phyloP scores from a whole-genome alignment of 495 filamentous ascomycete genomes.

The Daldinia decipiens region DNA sequence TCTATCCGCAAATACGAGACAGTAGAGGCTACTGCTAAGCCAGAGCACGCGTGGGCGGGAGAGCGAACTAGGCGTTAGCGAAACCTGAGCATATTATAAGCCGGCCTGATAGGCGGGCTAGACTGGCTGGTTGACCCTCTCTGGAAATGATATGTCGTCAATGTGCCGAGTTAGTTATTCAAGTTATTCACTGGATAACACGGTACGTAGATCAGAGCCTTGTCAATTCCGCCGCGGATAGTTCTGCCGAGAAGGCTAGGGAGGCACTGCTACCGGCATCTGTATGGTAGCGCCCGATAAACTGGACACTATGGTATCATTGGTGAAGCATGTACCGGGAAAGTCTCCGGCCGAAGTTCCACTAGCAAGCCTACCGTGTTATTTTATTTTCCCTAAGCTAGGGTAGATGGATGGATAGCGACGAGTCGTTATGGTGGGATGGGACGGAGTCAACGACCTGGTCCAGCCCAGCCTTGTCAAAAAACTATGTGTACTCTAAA shows the following conservation, averaged over 20 bases:
- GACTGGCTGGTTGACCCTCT: neutral
- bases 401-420: neutral
- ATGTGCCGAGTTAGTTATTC: neutral
- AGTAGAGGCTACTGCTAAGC: neutral
- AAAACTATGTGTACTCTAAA: neutral
- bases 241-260: too few relatives aligned
- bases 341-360: neutral
- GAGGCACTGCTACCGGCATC: neutral
- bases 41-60: neutral
- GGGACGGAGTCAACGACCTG: neutral
- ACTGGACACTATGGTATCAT: neutral
- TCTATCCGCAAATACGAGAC: neutral
- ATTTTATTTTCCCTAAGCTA: neutral
- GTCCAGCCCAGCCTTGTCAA: slow-evolving; percentile 12
- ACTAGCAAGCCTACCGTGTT: neutral
- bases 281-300: neutral
- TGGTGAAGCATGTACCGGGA: neutral
- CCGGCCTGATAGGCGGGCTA: neutral
- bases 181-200: neutral
- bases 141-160: neutral
- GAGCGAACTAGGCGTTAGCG: slow-evolving; percentile 9
- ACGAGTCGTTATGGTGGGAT: neutral
- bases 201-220: neutral
- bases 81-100: slow-evolving; percentile 17
- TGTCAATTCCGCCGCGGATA: neutral